A percentile compares a stretch with the other conserved stretches of the same genome.
phyloP scores from a whole-genome alignment of 768 basidiomycete genomes.

The Russula lepida region DNA sequence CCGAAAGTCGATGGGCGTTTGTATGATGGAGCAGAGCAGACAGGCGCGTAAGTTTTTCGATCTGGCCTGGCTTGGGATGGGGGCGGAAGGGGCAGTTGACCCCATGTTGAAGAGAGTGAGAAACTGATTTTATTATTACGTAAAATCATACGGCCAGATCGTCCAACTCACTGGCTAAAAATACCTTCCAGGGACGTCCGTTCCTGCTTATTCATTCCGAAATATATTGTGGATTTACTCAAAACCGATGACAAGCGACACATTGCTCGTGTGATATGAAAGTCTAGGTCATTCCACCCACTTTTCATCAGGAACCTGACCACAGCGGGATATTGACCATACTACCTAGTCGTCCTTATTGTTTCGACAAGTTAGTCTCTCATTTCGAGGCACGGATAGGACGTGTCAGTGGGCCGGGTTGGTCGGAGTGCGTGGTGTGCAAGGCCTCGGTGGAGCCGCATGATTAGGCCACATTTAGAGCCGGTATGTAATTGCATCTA shows the following conservation, averaged over 20 bases:
- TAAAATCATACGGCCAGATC: no score
- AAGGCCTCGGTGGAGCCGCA: neutral
- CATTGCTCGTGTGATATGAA: neutral
- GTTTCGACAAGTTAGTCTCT: neutral
- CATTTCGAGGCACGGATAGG: neutral
- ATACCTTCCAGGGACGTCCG: neutral
- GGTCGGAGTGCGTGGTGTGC: neutral
- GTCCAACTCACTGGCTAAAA: no score
- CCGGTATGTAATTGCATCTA: neutral
- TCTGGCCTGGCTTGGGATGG: constrained; percentile 51
- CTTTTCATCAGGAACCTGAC: neutral
- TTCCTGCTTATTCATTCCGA: neutral
- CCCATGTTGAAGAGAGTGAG: neutral
- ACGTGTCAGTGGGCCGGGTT: neutral
- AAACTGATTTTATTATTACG: no score
- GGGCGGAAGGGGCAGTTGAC: constrained; percentile 20
- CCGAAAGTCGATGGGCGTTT: constrained; percentile 74
- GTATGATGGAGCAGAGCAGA: constrained; percentile 87
- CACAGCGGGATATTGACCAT: neutral
- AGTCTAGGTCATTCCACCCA: neutral
- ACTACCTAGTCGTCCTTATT: neutral
- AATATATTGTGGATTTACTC: neutral
- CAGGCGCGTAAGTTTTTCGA: constrained; percentile 82
- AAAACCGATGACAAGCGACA: neutral
- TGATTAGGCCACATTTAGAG: neutral